Evolutionary conservation across 2,329 filamentous ascomycete genomes (phyloP), one percentile per base, ranked within the genome.

Genomic region (Blumeria graminis): DNA sequence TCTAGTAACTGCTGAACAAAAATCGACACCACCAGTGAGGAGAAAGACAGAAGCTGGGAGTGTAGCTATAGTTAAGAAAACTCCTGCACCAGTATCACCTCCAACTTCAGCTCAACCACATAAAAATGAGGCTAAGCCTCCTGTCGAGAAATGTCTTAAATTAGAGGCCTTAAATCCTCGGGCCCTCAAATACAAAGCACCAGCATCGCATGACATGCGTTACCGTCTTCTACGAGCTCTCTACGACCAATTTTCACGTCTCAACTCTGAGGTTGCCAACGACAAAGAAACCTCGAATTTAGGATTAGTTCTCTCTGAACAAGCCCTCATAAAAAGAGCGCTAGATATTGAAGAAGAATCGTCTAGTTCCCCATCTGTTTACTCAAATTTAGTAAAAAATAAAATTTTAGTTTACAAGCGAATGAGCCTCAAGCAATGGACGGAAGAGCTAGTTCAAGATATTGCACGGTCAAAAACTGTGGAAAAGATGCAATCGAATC

Each of bases 321-420:
- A 86, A 64, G 76, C 81, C 50, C 71, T 89, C 22, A 82, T 88
- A 59, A 77, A 75, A 61, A 72, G 78, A 59, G 78, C 80, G 0
- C 70, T 90, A 1, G 83, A 90, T 61, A 80, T 89, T 58, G 93
- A 98, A 69, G 81, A 94, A 65, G 77, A 77, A 38, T 71, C 79
- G 7, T 88, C 88, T 11, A 54, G 18, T 13, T 82, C 82, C 58
- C 70, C 75, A 1, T 69, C 75, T 0, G 78, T 96, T 33, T 98
- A 98, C 64, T 72, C 76, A 7, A 94, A 94, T 63, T 72, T 88
- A 32, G 79, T 96, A 67, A 93, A 89, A 65, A 84, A 87, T 61
- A 80, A 80, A 36, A 82, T 96, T 58, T 75, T 84, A 62, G 74
- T 74, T 46, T 80, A 88, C 65, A 86, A 83, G 64, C 83, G 82